Conservation (phyloP, 306 rosid species). For the Vachellia pachyceras region DNA sequence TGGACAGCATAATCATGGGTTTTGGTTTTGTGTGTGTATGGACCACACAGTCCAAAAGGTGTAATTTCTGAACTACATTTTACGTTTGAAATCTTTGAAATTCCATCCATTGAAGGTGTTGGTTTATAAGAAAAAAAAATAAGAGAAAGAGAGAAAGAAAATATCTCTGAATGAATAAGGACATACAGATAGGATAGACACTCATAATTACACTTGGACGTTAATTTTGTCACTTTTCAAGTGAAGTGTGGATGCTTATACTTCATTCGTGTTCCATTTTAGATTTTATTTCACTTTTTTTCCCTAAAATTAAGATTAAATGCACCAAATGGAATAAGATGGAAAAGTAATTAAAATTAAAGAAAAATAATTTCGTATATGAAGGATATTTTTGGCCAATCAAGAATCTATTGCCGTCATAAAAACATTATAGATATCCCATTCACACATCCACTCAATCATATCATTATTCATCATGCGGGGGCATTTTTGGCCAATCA, state of each 20-base stretch:
- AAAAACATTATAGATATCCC: neutral
- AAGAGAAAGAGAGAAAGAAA: neutral
- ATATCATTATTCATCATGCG: neutral
- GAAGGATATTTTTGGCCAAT: too few relatives aligned
- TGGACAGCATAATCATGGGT: constrained; percentile 11
- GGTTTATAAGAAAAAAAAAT: neutral
- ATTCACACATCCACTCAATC: neutral
- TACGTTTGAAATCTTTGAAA: constrained; percentile 13
- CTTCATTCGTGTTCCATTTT: neutral
- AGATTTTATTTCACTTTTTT: neutral
- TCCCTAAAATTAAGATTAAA: neutral
- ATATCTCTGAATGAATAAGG: neutral
- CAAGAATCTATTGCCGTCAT: neutral
- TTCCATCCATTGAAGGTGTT: neutral
- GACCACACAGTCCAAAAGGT: constrained; percentile 45
- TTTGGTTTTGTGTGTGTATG: neutral
- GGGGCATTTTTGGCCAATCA: neutral
- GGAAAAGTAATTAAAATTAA: neutral
- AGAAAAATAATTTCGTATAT: too few relatives aligned
- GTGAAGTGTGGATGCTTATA: constrained; percentile 16
- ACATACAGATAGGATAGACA: neutral
- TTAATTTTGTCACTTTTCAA: neutral
- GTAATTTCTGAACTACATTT: constrained; percentile 8
- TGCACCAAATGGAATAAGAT: neutral
- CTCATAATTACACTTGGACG: neutral